Evolutionary conservation across 495 filamentous ascomycete genomes (phyloP), one percentile per base, ranked within the genome.

Genomic region (Bombardia bombarda): DNA sequence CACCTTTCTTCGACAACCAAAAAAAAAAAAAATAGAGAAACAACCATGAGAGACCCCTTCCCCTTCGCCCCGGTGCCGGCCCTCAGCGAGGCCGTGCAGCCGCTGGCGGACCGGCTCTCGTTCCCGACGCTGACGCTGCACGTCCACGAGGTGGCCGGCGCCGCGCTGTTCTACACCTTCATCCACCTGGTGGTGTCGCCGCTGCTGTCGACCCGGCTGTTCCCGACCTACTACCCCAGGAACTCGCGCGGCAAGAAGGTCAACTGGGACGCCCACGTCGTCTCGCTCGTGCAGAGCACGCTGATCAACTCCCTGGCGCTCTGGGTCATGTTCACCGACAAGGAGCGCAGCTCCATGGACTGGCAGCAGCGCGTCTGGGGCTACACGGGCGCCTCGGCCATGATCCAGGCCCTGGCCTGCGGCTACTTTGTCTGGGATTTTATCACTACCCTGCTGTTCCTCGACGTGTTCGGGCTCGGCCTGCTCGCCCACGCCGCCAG

Each of bases 371-470:
- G 90, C n/a, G 73, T 97, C 28, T 95, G 83, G 73, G 93, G 87
- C 8, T 96, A 99, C 58, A 88, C 84, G 9, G 86, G 87, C 8
- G 77, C 70, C n/a, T 74, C 73, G 16, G 90, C 86, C 20, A 72
- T 96, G 65, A 79, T 95, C 42, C 83, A 88, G 59, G 86, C 79
- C 13, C 73, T 95, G 45, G 92, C 89, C 0, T 72, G 78, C 1
- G 92, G 93, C n/a, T 99, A 99, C 62, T 99, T 99, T 52, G 56
- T 96, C 49, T 99, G 90, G 78, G 92, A 97, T 58, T 58, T 97
- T 46, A 71, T 80, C 42, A 72, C 95, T 40, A 93, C 86, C 43
- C 59, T 77, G 21, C 51, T 71, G 41, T 68, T 94, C 57, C 46
- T 95, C 33, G 71, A 77, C 24, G 74, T 95, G 46, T 97, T 99